These are phyloP conservation scores for Collybia mongolica DNA, from an alignment of 768 basidiomycete genomes.

Conservation along the genomic window DNA sequence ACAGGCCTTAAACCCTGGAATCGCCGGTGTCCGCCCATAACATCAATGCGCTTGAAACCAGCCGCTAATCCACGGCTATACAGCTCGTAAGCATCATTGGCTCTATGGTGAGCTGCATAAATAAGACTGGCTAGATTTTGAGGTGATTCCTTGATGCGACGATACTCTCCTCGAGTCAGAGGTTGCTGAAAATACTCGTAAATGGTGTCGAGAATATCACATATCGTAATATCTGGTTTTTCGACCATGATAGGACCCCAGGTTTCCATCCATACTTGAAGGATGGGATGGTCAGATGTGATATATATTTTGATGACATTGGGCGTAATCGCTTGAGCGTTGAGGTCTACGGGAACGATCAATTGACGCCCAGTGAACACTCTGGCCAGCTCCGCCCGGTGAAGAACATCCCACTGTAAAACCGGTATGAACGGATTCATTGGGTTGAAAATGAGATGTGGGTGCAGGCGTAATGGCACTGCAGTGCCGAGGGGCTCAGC, in stretches of 20 bases:
- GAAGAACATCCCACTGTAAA: slow-evolving; percentile 43
- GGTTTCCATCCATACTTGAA: slow-evolving; percentile 38
- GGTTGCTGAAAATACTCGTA: slow-evolving; percentile 46
- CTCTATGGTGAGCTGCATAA: slow-evolving; percentile 30
- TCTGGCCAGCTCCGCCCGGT: slow-evolving; percentile 33
- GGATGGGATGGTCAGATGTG: slow-evolving; percentile 32
- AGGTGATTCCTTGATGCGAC: slow-evolving; percentile 20
- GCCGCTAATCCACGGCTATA: slow-evolving; percentile 33
- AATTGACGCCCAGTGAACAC: slow-evolving; percentile 27
- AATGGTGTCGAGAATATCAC: slow-evolving; percentile 48
- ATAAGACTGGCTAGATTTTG: slow-evolving; percentile 22
- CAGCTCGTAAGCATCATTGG: slow-evolving; percentile 36
- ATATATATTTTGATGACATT: slow-evolving; percentile 31
- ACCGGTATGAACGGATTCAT: slow-evolving; percentile 32
- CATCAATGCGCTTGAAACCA: slow-evolving; percentile 49
- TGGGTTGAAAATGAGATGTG: slow-evolving; percentile 34
- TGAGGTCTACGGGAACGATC: slow-evolving; percentile 26
- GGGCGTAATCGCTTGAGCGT: slow-evolving; percentile 29
- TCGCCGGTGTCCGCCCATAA: slow-evolving; percentile 41
- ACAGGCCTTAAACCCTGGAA: slow-evolving; percentile 45
- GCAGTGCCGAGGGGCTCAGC: slow-evolving; percentile 13
- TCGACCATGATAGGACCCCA: slow-evolving; percentile 54
- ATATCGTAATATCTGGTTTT: slow-evolving; percentile 33
- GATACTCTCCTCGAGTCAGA: slow-evolving; percentile 33
- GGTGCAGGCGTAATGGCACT: slow-evolving; percentile 25